phyloP scores from a whole-genome alignment of 331 rosid species.

The Acacia pycnantha region DNA sequence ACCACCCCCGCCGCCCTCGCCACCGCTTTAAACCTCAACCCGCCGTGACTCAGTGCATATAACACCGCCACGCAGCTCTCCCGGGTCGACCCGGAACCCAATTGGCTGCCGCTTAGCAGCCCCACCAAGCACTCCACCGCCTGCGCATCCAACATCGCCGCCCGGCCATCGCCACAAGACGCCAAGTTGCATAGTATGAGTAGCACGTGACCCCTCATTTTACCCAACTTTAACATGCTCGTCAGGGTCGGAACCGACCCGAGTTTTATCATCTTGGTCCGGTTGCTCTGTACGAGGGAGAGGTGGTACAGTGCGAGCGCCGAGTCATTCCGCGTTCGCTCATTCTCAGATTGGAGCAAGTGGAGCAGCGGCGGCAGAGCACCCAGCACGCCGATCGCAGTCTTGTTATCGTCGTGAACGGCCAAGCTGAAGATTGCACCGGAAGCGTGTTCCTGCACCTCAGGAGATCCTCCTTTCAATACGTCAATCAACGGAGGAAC shows the following conservation, averaged over 20 bases:
- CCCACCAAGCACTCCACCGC: constrained; percentile 65
- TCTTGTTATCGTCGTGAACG: constrained; percentile 67
- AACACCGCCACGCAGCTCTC: constrained; percentile 66
- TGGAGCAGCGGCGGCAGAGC: constrained; percentile 72
- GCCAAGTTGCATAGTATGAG: constrained; percentile 58
- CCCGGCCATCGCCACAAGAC: constrained; percentile 63
- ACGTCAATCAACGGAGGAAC: constrained; percentile 76
- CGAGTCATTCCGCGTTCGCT: constrained; percentile 81
- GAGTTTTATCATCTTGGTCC: constrained; percentile 63
- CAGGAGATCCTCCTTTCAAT: constrained; percentile 61
- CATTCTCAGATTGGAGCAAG: constrained; percentile 56
- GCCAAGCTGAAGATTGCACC: constrained; percentile 87
- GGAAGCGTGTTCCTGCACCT: constrained; percentile 84
- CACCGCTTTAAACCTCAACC: constrained; percentile 76
- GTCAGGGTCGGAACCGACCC: constrained; percentile 62
- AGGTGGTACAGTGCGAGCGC: constrained; percentile 80
- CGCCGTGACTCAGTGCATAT: constrained; percentile 66
- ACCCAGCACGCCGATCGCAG: constrained; percentile 86
- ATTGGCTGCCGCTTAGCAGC: constrained; percentile 28
- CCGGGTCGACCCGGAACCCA: constrained; percentile 34
- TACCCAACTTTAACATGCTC: constrained; percentile 59
- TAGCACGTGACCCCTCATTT: constrained; percentile 55
- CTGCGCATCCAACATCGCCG: constrained; percentile 74
- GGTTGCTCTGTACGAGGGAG: constrained; percentile 70
- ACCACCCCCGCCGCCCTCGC: constrained; percentile 53